Evolutionary conservation across 495 filamentous ascomycete genomes (phyloP), one percentile per base, ranked within the genome.

Genomic region (Parathielavia hyrcaniae): DNA sequence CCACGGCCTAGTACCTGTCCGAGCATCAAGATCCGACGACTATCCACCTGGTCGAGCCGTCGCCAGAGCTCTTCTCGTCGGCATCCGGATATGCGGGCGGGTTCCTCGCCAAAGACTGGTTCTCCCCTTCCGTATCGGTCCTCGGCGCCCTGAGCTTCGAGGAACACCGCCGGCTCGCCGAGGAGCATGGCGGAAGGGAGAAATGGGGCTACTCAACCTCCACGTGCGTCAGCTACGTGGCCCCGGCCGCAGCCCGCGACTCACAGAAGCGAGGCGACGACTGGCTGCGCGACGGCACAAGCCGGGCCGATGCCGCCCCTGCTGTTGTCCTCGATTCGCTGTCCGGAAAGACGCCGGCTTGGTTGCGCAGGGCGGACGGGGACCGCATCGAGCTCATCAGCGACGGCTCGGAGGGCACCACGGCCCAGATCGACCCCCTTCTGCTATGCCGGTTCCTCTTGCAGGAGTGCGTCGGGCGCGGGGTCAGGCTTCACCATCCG

Each of bases 101-200:
- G 0, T 92, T 91, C 64, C 69, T 91, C 6, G 87, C 88, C 1
- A 77, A 77, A 51, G 86, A 91, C 62, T 93, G 87, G 86, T 87
- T 86, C 61, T 71, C 68, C 1, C 67, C 77, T 1, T 65, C 79
- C 1, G 62, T 83, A 0, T 77, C 79, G 0, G 69, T 77, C 0
- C 74, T 91, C 0, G 88, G 84, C 19, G 75, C 73, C 4, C 73
- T 91, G 23, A 86, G 84, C 38, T 93, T 89, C 69, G 77, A 79
- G 11, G 75, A 89, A 20, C 89, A 92, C 67, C 75, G 75, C 43
- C 61, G 76, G 23, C 74, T 89, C 0, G 87, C 89, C 5, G 77
- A 81, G 38, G 68, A 81, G 48, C 60, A 88, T 41, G 71, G 73
- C 61, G 88, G 88, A 1, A 64, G 65, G 11, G 68, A 77, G 60